Conservation (phyloP, 768 basidiomycete genomes). For the Lentinula lateritia region DNA sequence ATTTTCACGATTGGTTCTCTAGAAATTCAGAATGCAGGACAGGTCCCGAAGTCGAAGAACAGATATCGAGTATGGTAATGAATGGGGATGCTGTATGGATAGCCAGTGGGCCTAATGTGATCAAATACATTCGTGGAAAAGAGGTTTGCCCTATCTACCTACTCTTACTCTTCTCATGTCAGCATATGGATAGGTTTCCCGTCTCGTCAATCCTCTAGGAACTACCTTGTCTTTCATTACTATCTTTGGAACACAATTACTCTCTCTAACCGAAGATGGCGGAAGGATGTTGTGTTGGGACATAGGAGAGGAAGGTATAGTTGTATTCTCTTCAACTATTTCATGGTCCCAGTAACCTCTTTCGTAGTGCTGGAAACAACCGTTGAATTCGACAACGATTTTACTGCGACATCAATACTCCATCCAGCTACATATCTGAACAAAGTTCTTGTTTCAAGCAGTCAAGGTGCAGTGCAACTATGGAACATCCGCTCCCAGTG, state of each 20-base stretch:
- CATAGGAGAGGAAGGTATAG: constrained; percentile 51
- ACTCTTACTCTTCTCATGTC: neutral
- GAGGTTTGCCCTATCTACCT: constrained; percentile 43
- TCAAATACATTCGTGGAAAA: constrained; percentile 86
- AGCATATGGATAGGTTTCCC: constrained; percentile 37
- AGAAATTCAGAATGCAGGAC: constrained; percentile 4
- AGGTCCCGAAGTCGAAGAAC: constrained; percentile 80
- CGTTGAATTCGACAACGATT: constrained; percentile 76
- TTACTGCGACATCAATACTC: constrained; percentile 79
- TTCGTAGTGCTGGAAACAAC: constrained; percentile 54
- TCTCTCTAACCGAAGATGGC: constrained; percentile 79
- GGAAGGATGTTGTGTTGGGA: constrained; percentile 76
- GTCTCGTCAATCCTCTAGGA: constrained; percentile 61
- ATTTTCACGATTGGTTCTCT: constrained; percentile 1
- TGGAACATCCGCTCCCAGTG: constrained; percentile 90
- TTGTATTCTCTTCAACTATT: neutral
- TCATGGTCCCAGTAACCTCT: neutral
- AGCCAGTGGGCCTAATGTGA: constrained; percentile 57
- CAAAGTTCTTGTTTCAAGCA: constrained; percentile 84
- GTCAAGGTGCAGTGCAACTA: constrained; percentile 78
- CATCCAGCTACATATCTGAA: constrained; percentile 97
- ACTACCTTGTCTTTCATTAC: constrained; percentile 57
- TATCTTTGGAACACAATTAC: constrained; percentile 76
- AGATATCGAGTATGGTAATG: constrained; percentile 73
- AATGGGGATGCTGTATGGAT: constrained; percentile 87